phyloP scores from a whole-genome alignment of 73 alveolate genomes.

The Uronychia setigera region DNA sequence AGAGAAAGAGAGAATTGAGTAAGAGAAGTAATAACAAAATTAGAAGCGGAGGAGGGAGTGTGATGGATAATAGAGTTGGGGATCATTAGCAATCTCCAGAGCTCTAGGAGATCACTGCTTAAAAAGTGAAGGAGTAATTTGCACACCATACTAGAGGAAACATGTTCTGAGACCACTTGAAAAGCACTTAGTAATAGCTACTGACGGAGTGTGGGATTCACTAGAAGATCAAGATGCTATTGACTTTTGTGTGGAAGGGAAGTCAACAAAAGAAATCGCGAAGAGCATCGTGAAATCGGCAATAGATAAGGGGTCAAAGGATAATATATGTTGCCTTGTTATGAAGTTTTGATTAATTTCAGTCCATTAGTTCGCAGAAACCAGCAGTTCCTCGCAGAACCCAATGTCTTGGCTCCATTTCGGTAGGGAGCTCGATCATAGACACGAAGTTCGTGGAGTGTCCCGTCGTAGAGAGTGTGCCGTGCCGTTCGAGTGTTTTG shows the following conservation, averaged over 20 bases:
- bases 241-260: slow-evolving; percentile 44
- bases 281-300: slow-evolving; percentile 73
- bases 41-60: slow-evolving; percentile 70
- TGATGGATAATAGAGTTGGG: slow-evolving; percentile 94
- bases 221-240: slow-evolving; percentile 58
- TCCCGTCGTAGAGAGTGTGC: slow-evolving; percentile 99
- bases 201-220: slow-evolving; percentile 71
- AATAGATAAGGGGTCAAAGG: slow-evolving; percentile 84
- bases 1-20: slow-evolving; percentile 3
- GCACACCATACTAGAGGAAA: slow-evolving; percentile 41
- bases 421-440: slow-evolving; percentile 87
- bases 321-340: slow-evolving; percentile 77
- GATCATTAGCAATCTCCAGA: slow-evolving; percentile 92
- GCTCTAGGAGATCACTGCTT: slow-evolving; percentile 97
- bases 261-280: slow-evolving; percentile 67
- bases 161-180: slow-evolving; percentile 55
- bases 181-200: slow-evolving; percentile 56
- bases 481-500: slow-evolving; percentile 99
- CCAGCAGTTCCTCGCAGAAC: slow-evolving; percentile 96
- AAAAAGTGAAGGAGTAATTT: slow-evolving; percentile 72
- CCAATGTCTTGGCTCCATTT: slow-evolving; percentile 91
- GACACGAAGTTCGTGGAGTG: slow-evolving; percentile 97
- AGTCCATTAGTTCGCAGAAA: slow-evolving; percentile 93
- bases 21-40: slow-evolving; percentile 3
- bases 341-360: slow-evolving; percentile 55